A percentile compares a stretch with the other conserved stretches of the same genome.
Conservation (phyloP, 331 rosid genomes). For the Rhamnella rubrinervis region DNA sequence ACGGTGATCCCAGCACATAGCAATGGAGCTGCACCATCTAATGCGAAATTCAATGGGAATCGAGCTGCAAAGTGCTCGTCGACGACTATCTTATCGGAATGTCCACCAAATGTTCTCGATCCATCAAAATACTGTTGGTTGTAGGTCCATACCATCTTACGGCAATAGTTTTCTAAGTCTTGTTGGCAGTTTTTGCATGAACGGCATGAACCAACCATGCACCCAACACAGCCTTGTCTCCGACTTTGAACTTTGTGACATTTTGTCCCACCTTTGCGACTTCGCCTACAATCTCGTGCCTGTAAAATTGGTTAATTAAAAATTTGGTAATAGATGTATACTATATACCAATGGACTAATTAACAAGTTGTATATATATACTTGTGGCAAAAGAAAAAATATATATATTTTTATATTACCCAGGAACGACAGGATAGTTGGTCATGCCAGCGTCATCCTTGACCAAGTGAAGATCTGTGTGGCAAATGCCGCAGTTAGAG, state of each 20-base stretch:
- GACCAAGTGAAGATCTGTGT: background rate
- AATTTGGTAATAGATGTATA: background rate
- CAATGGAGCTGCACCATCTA: conserved; percentile 10
- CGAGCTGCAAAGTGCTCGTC: conserved; percentile 15
- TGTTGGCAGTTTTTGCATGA: conserved; percentile 19
- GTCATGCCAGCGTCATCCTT: background rate
- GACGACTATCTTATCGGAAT: conserved; percentile 27
- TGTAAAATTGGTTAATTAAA: background rate
- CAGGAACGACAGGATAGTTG: conserved; percentile 9
- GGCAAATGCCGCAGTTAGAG: conserved; percentile 23
- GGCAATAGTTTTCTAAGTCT: conserved; percentile 26
- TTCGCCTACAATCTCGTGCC: conserved; percentile 38
- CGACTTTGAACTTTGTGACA: conserved; percentile 26
- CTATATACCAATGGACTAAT: too few species aligned
- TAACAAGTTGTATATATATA: background rate
- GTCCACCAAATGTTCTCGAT: conserved; percentile 26
- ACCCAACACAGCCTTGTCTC: conserved; percentile 34
- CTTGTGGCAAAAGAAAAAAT: too few species aligned
- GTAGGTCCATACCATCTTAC: background rate
- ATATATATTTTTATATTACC: background rate
- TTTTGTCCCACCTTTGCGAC: conserved; percentile 27
- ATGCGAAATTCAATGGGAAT: background rate
- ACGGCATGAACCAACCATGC: conserved; percentile 17
- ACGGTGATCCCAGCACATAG: conserved; percentile 60
- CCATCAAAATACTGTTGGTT: conserved; percentile 5